Conservation (phyloP, 1,284 basidiomycete species). For the Caloboletus inedulis region DNA sequence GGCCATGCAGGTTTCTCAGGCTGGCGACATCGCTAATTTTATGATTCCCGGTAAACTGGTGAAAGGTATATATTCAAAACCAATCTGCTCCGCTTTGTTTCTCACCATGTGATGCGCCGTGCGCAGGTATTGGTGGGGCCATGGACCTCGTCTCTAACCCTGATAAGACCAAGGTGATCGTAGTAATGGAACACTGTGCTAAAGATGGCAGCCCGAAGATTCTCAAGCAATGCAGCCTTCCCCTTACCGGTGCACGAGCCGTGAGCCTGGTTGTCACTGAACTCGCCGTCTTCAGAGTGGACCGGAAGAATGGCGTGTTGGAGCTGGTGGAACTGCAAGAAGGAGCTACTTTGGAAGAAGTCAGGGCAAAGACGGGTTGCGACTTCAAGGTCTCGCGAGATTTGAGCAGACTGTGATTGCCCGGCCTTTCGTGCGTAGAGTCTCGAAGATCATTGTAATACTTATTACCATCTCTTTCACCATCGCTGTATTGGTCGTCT, state of each 20-base stretch:
- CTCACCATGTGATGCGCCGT: constrained; percentile 3
- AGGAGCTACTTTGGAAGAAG: constrained; percentile 81
- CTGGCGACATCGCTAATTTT: constrained; percentile 95
- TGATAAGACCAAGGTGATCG: constrained; percentile 86
- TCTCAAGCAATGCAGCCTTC: constrained; percentile 76
- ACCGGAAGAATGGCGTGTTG: constrained; percentile 70
- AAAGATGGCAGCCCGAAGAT: constrained; percentile 91
- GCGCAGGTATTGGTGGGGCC: constrained; percentile 84
- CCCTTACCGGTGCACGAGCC: constrained; percentile 82
- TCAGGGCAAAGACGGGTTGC: constrained; percentile 81
- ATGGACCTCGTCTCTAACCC: constrained; percentile 96
- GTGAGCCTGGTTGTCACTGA: constrained; percentile 94
- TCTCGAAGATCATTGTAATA: constrained; percentile 5
- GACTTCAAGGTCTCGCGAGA: constrained; percentile 61
- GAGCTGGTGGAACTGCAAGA: constrained; percentile 80
- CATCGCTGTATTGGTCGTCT: not conserved
- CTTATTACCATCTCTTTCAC: constrained; percentile 4
- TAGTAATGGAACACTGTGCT: constrained; percentile 85
- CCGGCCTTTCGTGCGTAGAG: constrained; percentile 1
- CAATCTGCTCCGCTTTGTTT: not conserved
- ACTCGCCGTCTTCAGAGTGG: constrained; percentile 86
- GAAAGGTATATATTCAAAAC: constrained; percentile 51
- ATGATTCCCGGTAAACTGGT: constrained; percentile 95
- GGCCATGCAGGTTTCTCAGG: constrained; percentile 94
- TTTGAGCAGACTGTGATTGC: constrained; percentile 35